These are phyloP conservation scores for Cynanchum wilfordii DNA, from an alignment of 257 asterid genomes.

Conservation along the genomic window DNA sequence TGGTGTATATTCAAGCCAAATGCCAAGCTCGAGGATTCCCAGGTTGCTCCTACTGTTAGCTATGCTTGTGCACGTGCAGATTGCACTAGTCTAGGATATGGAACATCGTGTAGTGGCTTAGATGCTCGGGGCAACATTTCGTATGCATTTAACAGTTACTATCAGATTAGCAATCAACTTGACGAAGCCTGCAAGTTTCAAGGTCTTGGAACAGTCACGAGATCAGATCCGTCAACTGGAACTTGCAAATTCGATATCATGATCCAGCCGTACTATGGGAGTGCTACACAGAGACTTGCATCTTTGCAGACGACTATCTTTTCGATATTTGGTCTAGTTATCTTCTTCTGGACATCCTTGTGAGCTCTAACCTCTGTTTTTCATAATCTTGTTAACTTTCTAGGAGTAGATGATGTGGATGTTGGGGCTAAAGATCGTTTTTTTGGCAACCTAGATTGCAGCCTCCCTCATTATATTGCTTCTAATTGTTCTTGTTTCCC, in stretches of 20 bases:
- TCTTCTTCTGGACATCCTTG: conserved; percentile 37
- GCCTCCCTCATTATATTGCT: background rate
- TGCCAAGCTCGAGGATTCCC: conserved; percentile 39
- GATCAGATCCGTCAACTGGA: conserved; percentile 59
- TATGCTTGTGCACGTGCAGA: conserved; percentile 69
- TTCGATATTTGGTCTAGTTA: conserved; percentile 26
- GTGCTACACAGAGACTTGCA: conserved; percentile 24
- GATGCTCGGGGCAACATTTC: conserved; percentile 56
- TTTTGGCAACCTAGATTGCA: conserved; percentile 8
- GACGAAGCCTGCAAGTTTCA: conserved; percentile 61
- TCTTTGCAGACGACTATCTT: conserved; percentile 17
- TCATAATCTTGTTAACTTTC: conserved; percentile 12
- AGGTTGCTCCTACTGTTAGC: conserved; percentile 55
- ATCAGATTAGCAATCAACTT: conserved; percentile 59
- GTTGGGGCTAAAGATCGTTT: background rate
- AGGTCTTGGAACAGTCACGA: conserved; percentile 56
- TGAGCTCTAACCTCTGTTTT: conserved; percentile 21
- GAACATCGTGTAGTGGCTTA: conserved; percentile 58
- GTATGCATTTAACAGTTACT: conserved; percentile 72
- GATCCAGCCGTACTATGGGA: conserved; percentile 54
- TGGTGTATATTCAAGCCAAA: conserved; percentile 70
- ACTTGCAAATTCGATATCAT: conserved; percentile 53
- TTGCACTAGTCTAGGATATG: conserved; percentile 68
- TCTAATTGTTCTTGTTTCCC: background rate
- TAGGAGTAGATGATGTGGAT: conserved; percentile 7